A percentile compares a stretch with the other conserved stretches of the same genome.
These are phyloP conservation scores for Haematococcus sp. DNA, from an alignment of 139 green algal species.

Conservation along the genomic window DNA sequence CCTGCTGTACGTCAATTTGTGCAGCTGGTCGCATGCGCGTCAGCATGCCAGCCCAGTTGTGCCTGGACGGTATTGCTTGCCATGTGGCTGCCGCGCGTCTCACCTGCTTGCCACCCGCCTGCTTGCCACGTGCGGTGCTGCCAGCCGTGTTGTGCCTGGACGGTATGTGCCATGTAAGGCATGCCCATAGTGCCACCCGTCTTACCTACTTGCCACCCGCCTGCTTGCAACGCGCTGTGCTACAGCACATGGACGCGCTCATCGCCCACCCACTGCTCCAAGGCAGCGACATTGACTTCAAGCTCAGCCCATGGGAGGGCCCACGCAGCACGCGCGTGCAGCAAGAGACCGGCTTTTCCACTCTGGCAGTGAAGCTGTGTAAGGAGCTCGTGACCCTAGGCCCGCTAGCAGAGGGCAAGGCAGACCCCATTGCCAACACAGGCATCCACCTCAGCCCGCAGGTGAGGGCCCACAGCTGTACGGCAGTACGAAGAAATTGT, in stretches of 20 bases:
- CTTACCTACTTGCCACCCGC: too few relatives aligned
- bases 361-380: constrained; percentile 33
- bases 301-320: constrained; percentile 31
- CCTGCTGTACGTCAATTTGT: constrained; percentile 15
- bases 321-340: constrained; percentile 6
- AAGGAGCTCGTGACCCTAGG: constrained; percentile 69
- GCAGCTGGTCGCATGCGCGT: neutral
- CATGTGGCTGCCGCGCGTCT: too few relatives aligned
- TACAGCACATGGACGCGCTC: constrained; percentile 24
- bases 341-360: constrained; percentile 44
- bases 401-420: constrained; percentile 1
- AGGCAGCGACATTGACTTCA: constrained; percentile 59
- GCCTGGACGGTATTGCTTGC: too few relatives aligned
- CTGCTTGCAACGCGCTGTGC: neutral
- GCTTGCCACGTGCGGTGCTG: neutral
- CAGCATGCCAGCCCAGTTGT: neutral
- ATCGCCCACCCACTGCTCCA: constrained; percentile 29
- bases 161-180: too few relatives aligned
- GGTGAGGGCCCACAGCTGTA: too few relatives aligned
- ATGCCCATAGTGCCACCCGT: too few relatives aligned
- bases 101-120: too few relatives aligned
- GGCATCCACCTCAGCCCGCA: constrained; percentile 41
- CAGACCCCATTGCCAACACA: constrained; percentile 26
- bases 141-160: neutral
- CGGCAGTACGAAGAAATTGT: too few relatives aligned